A percentile compares a stretch with the other conserved stretches of the same genome.
These are phyloP conservation scores for Protea cynaroides DNA, from an alignment of 164 flowering plant species.

Conservation along the genomic window DNA sequence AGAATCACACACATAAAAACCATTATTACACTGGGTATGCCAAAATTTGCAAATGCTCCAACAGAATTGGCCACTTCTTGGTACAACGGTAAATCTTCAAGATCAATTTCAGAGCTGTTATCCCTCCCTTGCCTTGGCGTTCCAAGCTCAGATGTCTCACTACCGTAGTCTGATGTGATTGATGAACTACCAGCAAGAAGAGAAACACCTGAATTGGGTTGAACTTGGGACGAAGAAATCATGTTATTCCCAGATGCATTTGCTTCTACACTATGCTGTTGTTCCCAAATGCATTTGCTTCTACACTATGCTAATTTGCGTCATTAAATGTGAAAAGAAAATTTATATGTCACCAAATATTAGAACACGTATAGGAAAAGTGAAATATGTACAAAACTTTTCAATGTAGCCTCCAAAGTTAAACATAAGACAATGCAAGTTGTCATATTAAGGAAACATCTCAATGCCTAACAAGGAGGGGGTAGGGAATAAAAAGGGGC, in stretches of 20 bases:
- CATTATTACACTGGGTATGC: slow-evolving; percentile 74
- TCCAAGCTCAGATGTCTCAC: slow-evolving; percentile 89
- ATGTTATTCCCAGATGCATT: slow-evolving; percentile 30
- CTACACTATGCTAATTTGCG: too few relatives aligned
- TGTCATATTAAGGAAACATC: too few relatives aligned
- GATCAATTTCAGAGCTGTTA: slow-evolving; percentile 57
- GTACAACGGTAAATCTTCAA: slow-evolving; percentile 58
- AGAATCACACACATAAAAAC: slow-evolving; percentile 62
- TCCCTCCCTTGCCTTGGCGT: slow-evolving; percentile 63
- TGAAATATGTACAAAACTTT: too few relatives aligned
- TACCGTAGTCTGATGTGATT: slow-evolving; percentile 71
- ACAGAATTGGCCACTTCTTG: slow-evolving; percentile 61
- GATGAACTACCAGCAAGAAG: slow-evolving; percentile 53
- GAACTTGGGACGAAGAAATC: slow-evolving; percentile 29
- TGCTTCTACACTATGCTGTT: slow-evolving; percentile 33
- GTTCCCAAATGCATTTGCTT: too few relatives aligned
- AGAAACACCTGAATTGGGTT: slow-evolving; percentile 39
- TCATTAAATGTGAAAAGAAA: slow-evolving; percentile 64
- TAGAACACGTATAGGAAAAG: background rate
- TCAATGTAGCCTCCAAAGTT: too few relatives aligned
- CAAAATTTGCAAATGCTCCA: slow-evolving; percentile 57
- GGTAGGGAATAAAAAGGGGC: background rate
- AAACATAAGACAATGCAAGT: too few relatives aligned
- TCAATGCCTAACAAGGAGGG: background rate
- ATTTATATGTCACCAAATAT: slow-evolving; percentile 1